A percentile compares a stretch with the other conserved stretches of the same genome.
Conservation (phyloP, 305 asterid genomes). For the Fraxinus latifolia region DNA sequence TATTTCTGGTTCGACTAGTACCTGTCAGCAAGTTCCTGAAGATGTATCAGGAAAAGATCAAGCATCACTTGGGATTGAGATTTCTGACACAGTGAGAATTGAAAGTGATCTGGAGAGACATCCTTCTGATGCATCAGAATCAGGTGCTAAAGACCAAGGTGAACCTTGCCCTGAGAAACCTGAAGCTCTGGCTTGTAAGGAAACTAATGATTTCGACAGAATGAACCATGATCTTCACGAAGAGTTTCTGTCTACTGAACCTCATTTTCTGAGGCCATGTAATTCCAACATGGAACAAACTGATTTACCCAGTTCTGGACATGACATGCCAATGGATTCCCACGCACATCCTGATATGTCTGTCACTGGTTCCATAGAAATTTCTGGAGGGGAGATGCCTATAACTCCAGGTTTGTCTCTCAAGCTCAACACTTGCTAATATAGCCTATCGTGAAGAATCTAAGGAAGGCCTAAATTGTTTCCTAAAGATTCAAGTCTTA, state of each 20-base stretch:
- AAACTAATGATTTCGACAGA: conserved; percentile 23
- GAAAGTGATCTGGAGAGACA: conserved; percentile 29
- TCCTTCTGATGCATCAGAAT: conserved; percentile 26
- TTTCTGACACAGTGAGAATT: conserved; percentile 22
- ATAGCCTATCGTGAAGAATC: not conserved
- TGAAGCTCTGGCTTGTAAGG: conserved; percentile 27
- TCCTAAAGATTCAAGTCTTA: not conserved
- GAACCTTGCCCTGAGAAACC: conserved; percentile 30
- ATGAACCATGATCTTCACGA: conserved; percentile 30
- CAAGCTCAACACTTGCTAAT: conserved; percentile 21
- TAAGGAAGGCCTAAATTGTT: not conserved
- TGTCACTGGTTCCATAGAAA: conserved; percentile 17
- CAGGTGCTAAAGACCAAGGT: conserved; percentile 39
- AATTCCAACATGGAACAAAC: conserved; percentile 37
- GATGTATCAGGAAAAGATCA: conserved; percentile 31
- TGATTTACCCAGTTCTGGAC: conserved; percentile 31
- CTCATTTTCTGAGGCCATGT: conserved; percentile 48
- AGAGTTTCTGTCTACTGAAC: conserved; percentile 30
- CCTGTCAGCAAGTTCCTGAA: conserved; percentile 35
- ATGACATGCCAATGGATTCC: conserved; percentile 31
- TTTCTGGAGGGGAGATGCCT: conserved; percentile 32
- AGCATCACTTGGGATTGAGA: conserved; percentile 27
- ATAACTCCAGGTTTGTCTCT: conserved; percentile 47
- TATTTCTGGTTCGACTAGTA: conserved; percentile 37
- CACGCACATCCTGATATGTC: conserved; percentile 32